These are phyloP conservation scores for Crassisporium funariophilum DNA, from an alignment of 768 basidiomycete species.

Conservation along the genomic window DNA sequence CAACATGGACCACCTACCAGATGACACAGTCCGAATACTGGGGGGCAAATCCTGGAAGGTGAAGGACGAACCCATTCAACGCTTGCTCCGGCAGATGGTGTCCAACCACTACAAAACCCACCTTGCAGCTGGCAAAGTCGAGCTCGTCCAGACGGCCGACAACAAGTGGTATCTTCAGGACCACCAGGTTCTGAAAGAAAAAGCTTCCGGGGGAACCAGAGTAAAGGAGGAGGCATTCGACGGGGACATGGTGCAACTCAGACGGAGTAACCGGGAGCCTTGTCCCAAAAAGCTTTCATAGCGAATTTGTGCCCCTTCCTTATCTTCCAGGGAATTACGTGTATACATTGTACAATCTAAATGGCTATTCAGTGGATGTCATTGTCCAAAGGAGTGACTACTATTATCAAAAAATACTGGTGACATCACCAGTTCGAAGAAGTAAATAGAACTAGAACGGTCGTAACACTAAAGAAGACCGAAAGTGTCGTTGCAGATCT, in stretches of 20 bases:
- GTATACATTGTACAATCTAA: no score
- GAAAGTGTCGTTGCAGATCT: no score
- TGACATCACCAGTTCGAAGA: no score
- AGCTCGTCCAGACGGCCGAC: constrained; percentile 1
- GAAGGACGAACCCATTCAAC: constrained; percentile 30
- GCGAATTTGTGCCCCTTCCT: not conserved
- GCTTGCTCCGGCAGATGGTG: constrained; percentile 24
- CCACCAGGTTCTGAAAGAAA: not conserved
- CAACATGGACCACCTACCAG: constrained; percentile 26
- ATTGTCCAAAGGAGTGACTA: no score
- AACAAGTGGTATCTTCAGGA: not conserved
- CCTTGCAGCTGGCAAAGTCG: constrained; percentile 5
- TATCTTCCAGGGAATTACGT: no score
- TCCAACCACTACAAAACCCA: constrained; percentile 29
- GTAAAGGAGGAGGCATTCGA: not conserved
- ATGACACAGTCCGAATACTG: constrained; percentile 24
- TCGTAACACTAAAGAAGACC: no score
- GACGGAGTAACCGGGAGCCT: not conserved
- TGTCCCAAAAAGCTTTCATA: not conserved
- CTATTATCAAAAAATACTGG: no score
- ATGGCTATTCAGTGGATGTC: no score
- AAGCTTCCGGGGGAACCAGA: not conserved
- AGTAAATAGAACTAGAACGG: no score
- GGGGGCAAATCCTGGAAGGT: constrained; percentile 38
- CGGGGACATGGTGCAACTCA: not conserved